phyloP scores from a whole-genome alignment of 768 basidiomycete species.

The Termitomyces sp. region DNA sequence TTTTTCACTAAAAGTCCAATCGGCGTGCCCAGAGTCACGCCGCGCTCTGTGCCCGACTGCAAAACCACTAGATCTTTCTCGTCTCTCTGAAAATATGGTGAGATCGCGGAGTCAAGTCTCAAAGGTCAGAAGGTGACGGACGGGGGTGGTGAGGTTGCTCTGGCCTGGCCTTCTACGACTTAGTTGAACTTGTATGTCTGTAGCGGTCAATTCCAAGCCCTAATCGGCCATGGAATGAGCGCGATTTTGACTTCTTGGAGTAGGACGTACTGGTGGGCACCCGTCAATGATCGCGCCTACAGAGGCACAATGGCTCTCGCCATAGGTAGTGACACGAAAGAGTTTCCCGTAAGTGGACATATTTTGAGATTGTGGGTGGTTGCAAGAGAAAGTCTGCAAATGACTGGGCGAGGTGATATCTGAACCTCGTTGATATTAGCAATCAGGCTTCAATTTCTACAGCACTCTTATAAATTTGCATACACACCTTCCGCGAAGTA shows the following conservation, averaged over 20 bases:
- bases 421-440: not conserved
- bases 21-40: conserved; percentile 94
- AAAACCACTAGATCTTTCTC: conserved; percentile 94
- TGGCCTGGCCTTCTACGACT: conserved; percentile 92
- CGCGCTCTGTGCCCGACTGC: conserved; percentile 92
- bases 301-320: conserved; percentile 95
- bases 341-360: conserved; percentile 95
- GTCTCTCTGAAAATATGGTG: conserved; percentile 56
- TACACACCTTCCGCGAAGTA: not conserved
- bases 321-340: conserved; percentile 95
- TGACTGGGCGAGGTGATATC: not conserved
- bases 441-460: not conserved
- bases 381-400: not conserved
- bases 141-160: conserved; percentile 94
- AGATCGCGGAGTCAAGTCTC: not conserved
- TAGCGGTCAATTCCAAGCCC: conserved; percentile 77
- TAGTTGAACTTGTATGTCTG: conserved; percentile 89
- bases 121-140: conserved; percentile 34
- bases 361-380: conserved; percentile 4
- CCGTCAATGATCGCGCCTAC: conserved; percentile 98
- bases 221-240: conserved; percentile 26
- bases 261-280: conserved; percentile 78
- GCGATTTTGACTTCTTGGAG: not conserved
- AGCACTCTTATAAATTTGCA: not conserved
- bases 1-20: conserved; percentile 96